A percentile compares a stretch with the other conserved stretches of the same genome.
Conservation (phyloP, 1,284 basidiomycete species). For the Ganoderma lucidum region DNA sequence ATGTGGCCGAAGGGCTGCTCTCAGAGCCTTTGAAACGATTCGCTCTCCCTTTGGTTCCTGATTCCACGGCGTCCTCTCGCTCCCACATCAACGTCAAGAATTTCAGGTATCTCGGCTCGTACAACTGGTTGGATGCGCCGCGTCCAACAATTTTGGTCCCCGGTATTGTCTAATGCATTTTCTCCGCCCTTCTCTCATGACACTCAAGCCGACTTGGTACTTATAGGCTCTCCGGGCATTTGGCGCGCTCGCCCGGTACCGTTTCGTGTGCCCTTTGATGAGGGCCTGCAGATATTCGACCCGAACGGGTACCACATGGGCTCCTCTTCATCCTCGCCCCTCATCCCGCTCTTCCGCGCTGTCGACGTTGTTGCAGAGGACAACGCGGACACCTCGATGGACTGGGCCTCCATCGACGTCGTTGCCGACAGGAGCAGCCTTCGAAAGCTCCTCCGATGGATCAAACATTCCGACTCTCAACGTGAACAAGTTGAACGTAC, state of each 20-base stretch:
- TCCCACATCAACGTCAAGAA: constrained; percentile 18
- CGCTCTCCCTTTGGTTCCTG: background rate
- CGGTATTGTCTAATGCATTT: constrained; percentile 40
- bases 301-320: constrained; percentile 56
- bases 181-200: no score
- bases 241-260: constrained; percentile 57
- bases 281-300: constrained; percentile 52
- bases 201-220: background rate
- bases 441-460: constrained; percentile 63
- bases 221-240: constrained; percentile 55
- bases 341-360: constrained; percentile 57
- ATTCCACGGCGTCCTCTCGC: background rate
- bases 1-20: constrained; percentile 19
- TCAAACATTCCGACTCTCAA: constrained; percentile 28
- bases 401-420: constrained; percentile 60
- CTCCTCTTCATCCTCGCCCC: constrained; percentile 41
- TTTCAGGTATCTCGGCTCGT: constrained; percentile 54
- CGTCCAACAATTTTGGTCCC: constrained; percentile 61
- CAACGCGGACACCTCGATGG: constrained; percentile 38
- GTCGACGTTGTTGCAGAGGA: constrained; percentile 50
- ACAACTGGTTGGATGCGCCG: constrained; percentile 54
- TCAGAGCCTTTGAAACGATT: constrained; percentile 8
- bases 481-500: background rate
- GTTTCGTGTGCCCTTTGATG: constrained; percentile 55
- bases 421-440: constrained; percentile 65